These are phyloP conservation scores for Plicaturopsis crispa DNA, from an alignment of 768 basidiomycete genomes.

Conservation along the genomic window DNA sequence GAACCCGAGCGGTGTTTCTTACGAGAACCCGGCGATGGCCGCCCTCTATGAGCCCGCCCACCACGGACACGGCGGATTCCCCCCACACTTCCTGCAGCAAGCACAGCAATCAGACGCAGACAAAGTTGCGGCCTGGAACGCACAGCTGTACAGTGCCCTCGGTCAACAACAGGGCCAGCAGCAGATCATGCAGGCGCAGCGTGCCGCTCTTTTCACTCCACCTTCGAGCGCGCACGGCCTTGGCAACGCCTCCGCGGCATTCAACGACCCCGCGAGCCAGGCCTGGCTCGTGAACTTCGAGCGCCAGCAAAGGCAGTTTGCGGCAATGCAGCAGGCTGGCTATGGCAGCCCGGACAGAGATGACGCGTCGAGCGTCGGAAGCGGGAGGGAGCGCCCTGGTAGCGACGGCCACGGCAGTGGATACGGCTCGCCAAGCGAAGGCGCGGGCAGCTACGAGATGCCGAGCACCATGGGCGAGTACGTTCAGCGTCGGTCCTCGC, in stretches of 20 bases:
- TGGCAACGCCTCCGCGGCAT: conserved; percentile 6
- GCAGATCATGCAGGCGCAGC: conserved; percentile 22
- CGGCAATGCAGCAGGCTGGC: conserved; percentile 19
- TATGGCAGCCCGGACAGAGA: conserved; percentile 28
- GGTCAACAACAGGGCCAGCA: conserved; percentile 14
- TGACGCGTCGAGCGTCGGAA: conserved; percentile 28
- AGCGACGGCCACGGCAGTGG: conserved; percentile 27
- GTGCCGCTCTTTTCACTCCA: conserved; percentile 33
- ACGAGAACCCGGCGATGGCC: conserved; percentile 46
- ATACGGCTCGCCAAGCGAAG: conserved; percentile 22
- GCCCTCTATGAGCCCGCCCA: conserved; percentile 32
- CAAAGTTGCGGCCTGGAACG: conserved; percentile 5
- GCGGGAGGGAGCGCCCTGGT: conserved; percentile 25
- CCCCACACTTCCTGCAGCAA: conserved; percentile 5
- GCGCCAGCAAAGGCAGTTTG: conserved; percentile 19
- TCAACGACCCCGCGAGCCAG: conserved; percentile 12
- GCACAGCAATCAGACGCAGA: not conserved
- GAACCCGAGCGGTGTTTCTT: conserved; percentile 33
- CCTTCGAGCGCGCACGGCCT: conserved; percentile 32
- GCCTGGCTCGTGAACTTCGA: conserved; percentile 16
- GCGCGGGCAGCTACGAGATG: conserved; percentile 27
- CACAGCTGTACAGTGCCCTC: conserved; percentile 8
- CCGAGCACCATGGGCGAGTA: conserved; percentile 15
- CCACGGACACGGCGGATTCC: conserved; percentile 20
- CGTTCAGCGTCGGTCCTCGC: conserved; percentile 16